phyloP scores from a whole-genome alignment of 306 rosid species.

The Cucurbita argyrosperma region DNA sequence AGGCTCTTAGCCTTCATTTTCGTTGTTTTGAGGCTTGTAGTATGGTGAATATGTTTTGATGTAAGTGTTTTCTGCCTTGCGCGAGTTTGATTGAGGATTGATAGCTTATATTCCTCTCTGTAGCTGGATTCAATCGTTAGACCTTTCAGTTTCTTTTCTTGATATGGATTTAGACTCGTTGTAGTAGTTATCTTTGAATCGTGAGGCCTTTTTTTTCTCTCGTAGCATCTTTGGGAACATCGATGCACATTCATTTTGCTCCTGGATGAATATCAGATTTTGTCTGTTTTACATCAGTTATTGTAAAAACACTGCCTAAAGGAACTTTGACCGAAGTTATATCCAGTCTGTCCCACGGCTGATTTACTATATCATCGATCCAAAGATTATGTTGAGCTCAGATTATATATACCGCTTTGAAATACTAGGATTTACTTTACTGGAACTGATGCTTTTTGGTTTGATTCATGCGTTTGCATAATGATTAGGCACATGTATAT shows the following conservation, averaged over 20 bases:
- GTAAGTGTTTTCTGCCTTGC: not conserved
- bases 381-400: not conserved
- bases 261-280: not conserved
- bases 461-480: not conserved
- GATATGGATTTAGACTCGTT: not conserved
- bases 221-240: not conserved
- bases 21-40: not conserved
- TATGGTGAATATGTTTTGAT: not conserved
- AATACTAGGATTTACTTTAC: not conserved
- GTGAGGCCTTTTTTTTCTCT: not conserved
- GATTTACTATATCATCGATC: not conserved
- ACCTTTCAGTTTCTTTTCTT: not conserved
- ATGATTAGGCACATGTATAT: not conserved
- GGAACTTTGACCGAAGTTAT: not conserved
- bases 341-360: not conserved
- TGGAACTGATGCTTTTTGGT: not conserved
- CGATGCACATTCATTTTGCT: not conserved
- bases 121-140: not conserved
- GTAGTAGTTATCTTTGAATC: not conserved
- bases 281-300: not conserved
- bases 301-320: not conserved
- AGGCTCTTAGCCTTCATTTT: not conserved
- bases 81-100: not conserved
- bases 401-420: not conserved
- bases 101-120: not conserved